Evolutionary conservation across 345 rosid genomes (phyloP).

Genomic region (Turritis glabra): DNA sequence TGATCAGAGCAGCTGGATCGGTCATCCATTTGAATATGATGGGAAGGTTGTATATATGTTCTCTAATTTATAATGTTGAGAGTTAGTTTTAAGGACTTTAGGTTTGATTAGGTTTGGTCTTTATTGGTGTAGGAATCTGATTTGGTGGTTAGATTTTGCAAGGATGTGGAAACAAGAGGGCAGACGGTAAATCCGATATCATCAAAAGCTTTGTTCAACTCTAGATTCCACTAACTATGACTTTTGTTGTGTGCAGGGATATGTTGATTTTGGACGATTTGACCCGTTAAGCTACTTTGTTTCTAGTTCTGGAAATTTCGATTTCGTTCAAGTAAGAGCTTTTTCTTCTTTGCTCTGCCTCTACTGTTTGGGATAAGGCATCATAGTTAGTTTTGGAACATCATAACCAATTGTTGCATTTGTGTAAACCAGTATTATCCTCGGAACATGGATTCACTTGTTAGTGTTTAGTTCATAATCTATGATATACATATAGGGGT

Average conservation of each 20-base stretch:
- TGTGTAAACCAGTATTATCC: neutral
- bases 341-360: constrained; percentile 22
- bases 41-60: constrained; percentile 54
- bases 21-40: constrained; percentile 58
- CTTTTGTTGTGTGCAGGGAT: constrained; percentile 64
- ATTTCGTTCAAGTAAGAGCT: constrained; percentile 72
- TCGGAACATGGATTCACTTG: neutral
- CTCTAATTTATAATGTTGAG: neutral
- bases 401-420: neutral
- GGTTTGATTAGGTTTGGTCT: constrained; percentile 11
- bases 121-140: constrained; percentile 59
- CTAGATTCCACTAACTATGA: neutral
- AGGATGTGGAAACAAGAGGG: constrained; percentile 86
- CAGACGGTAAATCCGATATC: constrained; percentile 55
- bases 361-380: constrained; percentile 12
- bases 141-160: constrained; percentile 82
- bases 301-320: constrained; percentile 56
- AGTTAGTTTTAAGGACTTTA: neutral
- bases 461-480: neutral
- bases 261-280: constrained; percentile 77
- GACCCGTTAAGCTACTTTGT: constrained; percentile 64
- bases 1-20: constrained; percentile 73
- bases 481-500: constrained; percentile 52
- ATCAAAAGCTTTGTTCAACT: constrained; percentile 26
- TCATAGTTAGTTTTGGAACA: constrained; percentile 2